phyloP scores from a whole-genome alignment of 345 rosid species.

The Eucalyptus tenuipes region DNA sequence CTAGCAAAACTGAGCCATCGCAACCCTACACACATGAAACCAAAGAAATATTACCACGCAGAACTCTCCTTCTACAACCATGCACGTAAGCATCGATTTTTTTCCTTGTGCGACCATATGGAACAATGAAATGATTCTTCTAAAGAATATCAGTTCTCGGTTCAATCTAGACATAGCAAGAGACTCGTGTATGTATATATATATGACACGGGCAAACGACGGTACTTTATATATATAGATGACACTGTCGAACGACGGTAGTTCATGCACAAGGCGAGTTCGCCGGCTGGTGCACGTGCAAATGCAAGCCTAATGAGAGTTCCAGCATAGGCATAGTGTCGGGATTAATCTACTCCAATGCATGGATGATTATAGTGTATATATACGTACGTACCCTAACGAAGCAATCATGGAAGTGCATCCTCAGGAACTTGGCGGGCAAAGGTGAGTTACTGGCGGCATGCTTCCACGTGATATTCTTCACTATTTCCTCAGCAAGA shows the following conservation, averaged over 20 bases:
- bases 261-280: not conserved
- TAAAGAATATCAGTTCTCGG: not conserved
- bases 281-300: not conserved
- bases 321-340: not conserved
- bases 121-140: not conserved
- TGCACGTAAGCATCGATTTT: not conserved
- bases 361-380: not conserved
- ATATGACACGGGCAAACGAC: too few species aligned
- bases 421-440: slow-evolving; percentile 29
- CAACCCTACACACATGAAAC: slow-evolving; percentile 9
- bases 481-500: slow-evolving; percentile 10
- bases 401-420: slow-evolving; percentile 49
- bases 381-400: slow-evolving; percentile 8
- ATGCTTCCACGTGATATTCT: slow-evolving; percentile 4
- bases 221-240: too few species aligned
- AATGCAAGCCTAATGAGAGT: not conserved
- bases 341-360: not conserved
- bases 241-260: not conserved
- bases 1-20: slow-evolving; percentile 22
- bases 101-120: not conserved
- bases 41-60: not conserved
- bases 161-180: not conserved
- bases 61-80: not conserved
- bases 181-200: not conserved
- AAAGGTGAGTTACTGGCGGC: slow-evolving; percentile 14